These are phyloP conservation scores for Hamigera avellanea DNA, from an alignment of 495 filamentous ascomycete genomes.

Conservation along the genomic window DNA sequence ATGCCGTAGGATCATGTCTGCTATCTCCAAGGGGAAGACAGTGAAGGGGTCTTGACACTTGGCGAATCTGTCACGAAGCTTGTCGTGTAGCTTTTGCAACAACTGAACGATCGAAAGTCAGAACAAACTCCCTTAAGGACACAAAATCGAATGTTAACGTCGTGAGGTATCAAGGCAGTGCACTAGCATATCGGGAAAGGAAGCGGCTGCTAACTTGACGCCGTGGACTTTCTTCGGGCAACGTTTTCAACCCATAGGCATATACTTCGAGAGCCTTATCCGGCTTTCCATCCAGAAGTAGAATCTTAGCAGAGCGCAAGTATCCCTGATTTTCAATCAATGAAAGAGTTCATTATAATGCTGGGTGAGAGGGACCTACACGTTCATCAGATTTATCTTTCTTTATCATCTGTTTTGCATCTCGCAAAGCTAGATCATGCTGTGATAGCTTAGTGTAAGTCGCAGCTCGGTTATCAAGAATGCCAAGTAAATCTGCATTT, in stretches of 20 bases:
- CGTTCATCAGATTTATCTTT: conserved; percentile 33
- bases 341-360: background rate
- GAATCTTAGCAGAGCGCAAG: conserved; percentile 49
- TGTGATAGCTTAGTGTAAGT: conserved; percentile 45
- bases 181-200: background rate
- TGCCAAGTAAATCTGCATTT: conserved; percentile 19
- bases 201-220: conserved; percentile 27
- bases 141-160: background rate
- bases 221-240: conserved; percentile 29
- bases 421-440: conserved; percentile 41
- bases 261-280: conserved; percentile 48
- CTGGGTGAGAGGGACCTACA: conserved; percentile 27
- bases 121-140: background rate
- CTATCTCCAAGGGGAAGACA: conserved; percentile 37
- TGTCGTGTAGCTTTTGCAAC: conserved; percentile 31
- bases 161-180: background rate
- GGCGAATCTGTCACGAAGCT: conserved; percentile 23
- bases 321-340: conserved; percentile 44
- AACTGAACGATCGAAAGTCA: conserved; percentile 17
- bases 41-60: conserved; percentile 34
- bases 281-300: conserved; percentile 42
- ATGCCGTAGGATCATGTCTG: conserved; percentile 29
- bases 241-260: conserved; percentile 41
- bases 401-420: conserved; percentile 49
- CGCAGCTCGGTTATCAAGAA: conserved; percentile 52